These are phyloP conservation scores for Trichoderma sp. DNA, from an alignment of 2,329 filamentous ascomycete genomes.

Conservation along the genomic window DNA sequence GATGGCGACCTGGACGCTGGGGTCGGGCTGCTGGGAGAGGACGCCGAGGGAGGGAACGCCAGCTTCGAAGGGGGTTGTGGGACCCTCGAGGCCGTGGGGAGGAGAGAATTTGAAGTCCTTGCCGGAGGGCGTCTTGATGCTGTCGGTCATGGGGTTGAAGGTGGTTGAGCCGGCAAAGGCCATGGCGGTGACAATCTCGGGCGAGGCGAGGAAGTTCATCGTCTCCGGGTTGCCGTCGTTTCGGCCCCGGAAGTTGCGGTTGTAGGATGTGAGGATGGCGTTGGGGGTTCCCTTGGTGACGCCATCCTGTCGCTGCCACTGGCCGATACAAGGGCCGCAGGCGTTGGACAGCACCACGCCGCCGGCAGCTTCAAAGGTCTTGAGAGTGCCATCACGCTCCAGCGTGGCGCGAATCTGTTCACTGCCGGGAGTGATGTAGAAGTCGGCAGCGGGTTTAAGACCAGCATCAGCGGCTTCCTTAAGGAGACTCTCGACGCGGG, in stretches of 20 bases:
- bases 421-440: slow-evolving; percentile 94
- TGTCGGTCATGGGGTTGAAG: slow-evolving; percentile 94
- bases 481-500: slow-evolving; percentile 85
- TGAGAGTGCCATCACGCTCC: slow-evolving; percentile 80
- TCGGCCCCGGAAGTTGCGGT: slow-evolving; percentile 94
- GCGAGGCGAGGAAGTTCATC: slow-evolving; percentile 98
- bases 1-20: slow-evolving; percentile 69
- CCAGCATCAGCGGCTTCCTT: slow-evolving; percentile 89
- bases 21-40: slow-evolving; percentile 67
- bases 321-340: slow-evolving; percentile 89
- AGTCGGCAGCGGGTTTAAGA: slow-evolving; percentile 81
- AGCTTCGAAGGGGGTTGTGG: slow-evolving; percentile 64
- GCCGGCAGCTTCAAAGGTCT: slow-evolving; percentile 81
- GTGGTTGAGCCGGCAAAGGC: slow-evolving; percentile 87
- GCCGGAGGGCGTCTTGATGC: slow-evolving; percentile 74
- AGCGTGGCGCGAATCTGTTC: slow-evolving; percentile 96
- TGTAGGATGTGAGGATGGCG: slow-evolving; percentile 95
- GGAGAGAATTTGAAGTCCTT: slow-evolving; percentile 80
- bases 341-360: slow-evolving; percentile 91
- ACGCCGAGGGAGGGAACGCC: slow-evolving; percentile 74
- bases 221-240: slow-evolving; percentile 96
- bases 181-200: slow-evolving; percentile 95
- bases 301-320: slow-evolving; percentile 90
- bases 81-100: slow-evolving; percentile 66
- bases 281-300: slow-evolving; percentile 82